Base-by-base conservation (phyloP, 495 filamentous ascomycete species). In the Cryomyces antarcticus region DNA sequence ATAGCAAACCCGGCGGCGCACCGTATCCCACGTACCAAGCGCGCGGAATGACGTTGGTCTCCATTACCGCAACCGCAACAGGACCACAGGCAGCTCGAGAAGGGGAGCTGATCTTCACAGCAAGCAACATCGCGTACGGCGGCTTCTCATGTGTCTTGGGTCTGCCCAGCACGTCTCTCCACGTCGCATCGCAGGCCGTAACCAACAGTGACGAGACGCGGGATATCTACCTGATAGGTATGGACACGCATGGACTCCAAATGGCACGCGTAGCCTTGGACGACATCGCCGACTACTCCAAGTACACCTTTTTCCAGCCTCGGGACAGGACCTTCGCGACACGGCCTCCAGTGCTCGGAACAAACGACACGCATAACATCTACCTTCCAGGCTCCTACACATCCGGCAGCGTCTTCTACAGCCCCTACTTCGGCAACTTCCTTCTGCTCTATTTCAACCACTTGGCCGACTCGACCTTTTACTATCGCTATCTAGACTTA, bases 401-500 rank as follows among this genome's bases (percentile, higher is more conserved):
- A 5, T 58, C 49, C 11, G 56, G 56, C 5, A 47, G 42, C 41
- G 36, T 58, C n/a, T 58, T 58, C 50, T 58, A 48, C 40, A 58
- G 55, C 46, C 55, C 55, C 5, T 57, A 52, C 41, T 58, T 55
- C 37, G 9, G 47, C 11, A 58, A 52, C 17, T 58, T 58, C 44
- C 38, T 57, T 43, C 55, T 58, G 46, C 34, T 57, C 7, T 58
- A 58, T 30, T 57, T 56, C 43, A 58, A 58, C 41, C 48, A 54
- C 13, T 36, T 53, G 37, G 56, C 47, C 33, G 56, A 58, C 33
- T 55, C 49, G 24, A 58, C 56, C 7, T 58, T 58, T 41, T 58
- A 49, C 33, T 40, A 53, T 7, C 49, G 55, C 27, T 57, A 46
- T 41, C 46, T 58, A 7, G 50, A 58, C 37, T 46, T 55, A 7